Percentiles rank a stretch among this genome's conserved stretches.
Evolutionary conservation across 768 basidiomycete species (phyloP).

Genomic region (Rhizopogon vesiculosus): DNA sequence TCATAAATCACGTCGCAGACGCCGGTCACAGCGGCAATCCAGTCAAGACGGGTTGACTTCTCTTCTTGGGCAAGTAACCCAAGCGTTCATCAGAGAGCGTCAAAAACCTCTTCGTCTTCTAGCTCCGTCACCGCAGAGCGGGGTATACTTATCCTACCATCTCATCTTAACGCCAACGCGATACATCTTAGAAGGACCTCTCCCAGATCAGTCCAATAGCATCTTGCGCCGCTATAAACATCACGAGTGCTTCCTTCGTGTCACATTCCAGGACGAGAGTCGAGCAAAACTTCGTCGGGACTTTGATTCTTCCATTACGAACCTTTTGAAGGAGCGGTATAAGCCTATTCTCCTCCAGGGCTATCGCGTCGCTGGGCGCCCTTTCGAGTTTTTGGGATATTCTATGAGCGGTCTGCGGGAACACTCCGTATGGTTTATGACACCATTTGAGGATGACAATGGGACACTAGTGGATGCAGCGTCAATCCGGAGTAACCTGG

Average conservation of each 20-base stretch:
- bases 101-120: slow-evolving; percentile 19
- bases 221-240: slow-evolving; percentile 32
- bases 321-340: slow-evolving; percentile 30
- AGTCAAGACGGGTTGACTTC: slow-evolving; percentile 10
- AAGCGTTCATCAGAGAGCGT: slow-evolving; percentile 19
- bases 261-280: slow-evolving; percentile 45
- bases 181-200: slow-evolving; percentile 34
- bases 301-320: slow-evolving; percentile 23
- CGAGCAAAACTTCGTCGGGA: slow-evolving; percentile 32
- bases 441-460: slow-evolving; percentile 31
- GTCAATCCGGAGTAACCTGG: slow-evolving; percentile 30
- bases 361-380: slow-evolving; percentile 36
- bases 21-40: slow-evolving; percentile 1
- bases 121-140: slow-evolving; percentile 12
- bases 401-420: slow-evolving; percentile 49
- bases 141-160: slow-evolving; percentile 30
- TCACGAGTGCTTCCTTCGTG: slow-evolving; percentile 41
- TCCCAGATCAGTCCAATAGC: slow-evolving; percentile 33
- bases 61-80: slow-evolving; percentile 8
- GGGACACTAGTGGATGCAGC: slow-evolving; percentile 18
- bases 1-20: not conserved
- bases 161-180: slow-evolving; percentile 36
- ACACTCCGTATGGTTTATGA: slow-evolving; percentile 46
- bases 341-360: slow-evolving; percentile 30
- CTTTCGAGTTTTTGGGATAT: slow-evolving; percentile 44